These are phyloP conservation scores for Clonostachys rosea DNA, from an alignment of 2,329 filamentous ascomycete genomes.

Conservation along the genomic window DNA sequence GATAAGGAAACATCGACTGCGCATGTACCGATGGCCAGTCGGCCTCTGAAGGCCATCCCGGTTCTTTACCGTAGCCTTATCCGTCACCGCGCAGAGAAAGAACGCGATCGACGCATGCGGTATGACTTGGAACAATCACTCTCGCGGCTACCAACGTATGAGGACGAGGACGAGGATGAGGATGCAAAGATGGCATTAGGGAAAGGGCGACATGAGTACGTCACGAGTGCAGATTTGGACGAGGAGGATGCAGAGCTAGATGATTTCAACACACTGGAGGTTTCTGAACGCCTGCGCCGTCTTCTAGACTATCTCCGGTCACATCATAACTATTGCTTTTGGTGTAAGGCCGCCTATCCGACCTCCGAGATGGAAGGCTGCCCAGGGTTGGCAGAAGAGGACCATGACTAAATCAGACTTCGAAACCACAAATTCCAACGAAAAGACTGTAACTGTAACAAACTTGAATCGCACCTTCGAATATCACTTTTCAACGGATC, in stretches of 20 bases:
- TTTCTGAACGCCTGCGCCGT: conserved; percentile 60
- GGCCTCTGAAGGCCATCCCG: conserved; percentile 63
- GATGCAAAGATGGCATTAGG: conserved; percentile 70
- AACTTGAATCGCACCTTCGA: neutral
- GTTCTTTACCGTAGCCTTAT: conserved; percentile 77
- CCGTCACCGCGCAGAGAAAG: conserved; percentile 62
- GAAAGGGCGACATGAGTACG: conserved; percentile 47
- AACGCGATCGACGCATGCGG: conserved; percentile 61
- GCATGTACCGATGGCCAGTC: conserved; percentile 24
- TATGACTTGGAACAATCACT: conserved; percentile 64
- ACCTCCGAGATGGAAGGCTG: conserved; percentile 78
- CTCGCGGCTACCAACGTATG: conserved; percentile 59
- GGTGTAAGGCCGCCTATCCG: conserved; percentile 84
- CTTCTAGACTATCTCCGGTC: conserved; percentile 67
- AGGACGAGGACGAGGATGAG: conserved; percentile 64
- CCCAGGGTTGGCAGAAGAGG: conserved; percentile 82
- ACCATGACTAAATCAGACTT: conserved; percentile 47
- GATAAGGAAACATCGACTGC: no score
- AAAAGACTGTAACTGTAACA: neutral
- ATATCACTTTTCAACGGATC: neutral
- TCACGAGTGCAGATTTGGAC: conserved; percentile 64
- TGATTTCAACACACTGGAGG: conserved; percentile 67
- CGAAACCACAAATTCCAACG: neutral
- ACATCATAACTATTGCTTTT: conserved; percentile 83
- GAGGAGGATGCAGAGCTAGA: conserved; percentile 82